Percentiles rank a stretch among this genome's conserved stretches.
phyloP scores from a whole-genome alignment of 2,329 filamentous ascomycete species.

The Phaeoacremonium minimum region DNA sequence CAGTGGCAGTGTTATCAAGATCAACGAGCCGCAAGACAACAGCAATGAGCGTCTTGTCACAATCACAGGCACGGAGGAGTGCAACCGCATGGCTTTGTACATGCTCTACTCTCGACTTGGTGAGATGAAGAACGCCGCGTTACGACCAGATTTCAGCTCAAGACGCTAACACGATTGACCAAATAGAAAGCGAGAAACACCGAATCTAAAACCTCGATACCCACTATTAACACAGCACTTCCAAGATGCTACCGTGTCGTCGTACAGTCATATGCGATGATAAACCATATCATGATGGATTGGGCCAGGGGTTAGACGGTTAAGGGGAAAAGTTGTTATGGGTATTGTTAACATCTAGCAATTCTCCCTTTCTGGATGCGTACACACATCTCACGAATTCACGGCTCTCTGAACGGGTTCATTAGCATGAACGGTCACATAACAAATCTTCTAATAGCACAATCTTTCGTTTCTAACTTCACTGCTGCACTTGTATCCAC shows the following conservation, averaged over 20 bases:
- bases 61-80: constrained; percentile 95
- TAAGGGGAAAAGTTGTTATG: background rate
- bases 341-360: background rate
- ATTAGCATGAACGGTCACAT: background rate
- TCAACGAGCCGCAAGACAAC: constrained; percentile 98
- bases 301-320: too few relatives aligned
- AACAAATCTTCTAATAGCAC: background rate
- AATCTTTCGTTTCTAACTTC: background rate
- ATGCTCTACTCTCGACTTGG: constrained; percentile 98
- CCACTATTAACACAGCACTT: too few relatives aligned
- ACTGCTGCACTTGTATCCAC: too few relatives aligned
- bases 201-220: constrained; percentile 62
- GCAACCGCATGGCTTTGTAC: constrained; percentile 99
- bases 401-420: background rate
- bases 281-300: too few relatives aligned
- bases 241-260: too few relatives aligned
- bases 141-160: constrained; percentile 7
- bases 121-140: constrained; percentile 39
- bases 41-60: constrained; percentile 97
- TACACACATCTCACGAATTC: background rate
- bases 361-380: background rate
- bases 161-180: constrained; percentile 4
- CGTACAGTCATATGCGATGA: too few relatives aligned
- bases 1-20: constrained; percentile 97
- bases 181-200: constrained; percentile 71